Percentiles rank a stretch among this genome's conserved stretches.
Evolutionary conservation across 306 rosid genomes (phyloP).

Genomic region (Luffa aegyptiaca): DNA sequence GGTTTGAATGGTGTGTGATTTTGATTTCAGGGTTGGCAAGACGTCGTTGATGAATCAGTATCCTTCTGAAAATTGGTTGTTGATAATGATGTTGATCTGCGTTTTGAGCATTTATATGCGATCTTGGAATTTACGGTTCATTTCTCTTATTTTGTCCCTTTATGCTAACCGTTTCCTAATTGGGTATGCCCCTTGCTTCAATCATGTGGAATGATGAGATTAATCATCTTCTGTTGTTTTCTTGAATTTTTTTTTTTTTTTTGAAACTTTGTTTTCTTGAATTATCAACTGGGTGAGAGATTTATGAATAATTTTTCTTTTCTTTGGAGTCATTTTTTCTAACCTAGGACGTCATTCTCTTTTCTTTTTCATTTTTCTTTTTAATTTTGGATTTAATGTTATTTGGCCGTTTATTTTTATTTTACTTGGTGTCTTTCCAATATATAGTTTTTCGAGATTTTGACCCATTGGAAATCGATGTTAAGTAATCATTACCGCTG

Average conservation of each 20-base stretch:
- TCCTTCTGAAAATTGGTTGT: slow-evolving; percentile 27
- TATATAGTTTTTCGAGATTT: not conserved
- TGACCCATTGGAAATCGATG: not conserved
- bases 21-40: slow-evolving; percentile 78
- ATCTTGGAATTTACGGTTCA: not conserved
- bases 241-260: not conserved
- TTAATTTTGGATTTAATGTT: not conserved
- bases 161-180: not conserved
- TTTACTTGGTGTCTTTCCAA: not conserved
- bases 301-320: not conserved
- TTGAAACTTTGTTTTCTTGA: not conserved
- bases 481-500: not conserved
- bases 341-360: not conserved
- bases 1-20: not conserved
- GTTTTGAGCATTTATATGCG: not conserved
- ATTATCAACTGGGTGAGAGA: not conserved
- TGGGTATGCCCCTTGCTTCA: not conserved
- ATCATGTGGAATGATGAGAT: not conserved
- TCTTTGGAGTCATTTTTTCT: not conserved
- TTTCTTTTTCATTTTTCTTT: not conserved
- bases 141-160: not conserved
- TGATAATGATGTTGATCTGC: slow-evolving; percentile 6
- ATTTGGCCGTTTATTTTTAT: not conserved
- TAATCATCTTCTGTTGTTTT: not conserved
- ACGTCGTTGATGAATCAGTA: slow-evolving; percentile 97